These are phyloP conservation scores for Amaranthus tricolor DNA, from an alignment of 179 eudicot species.

Conservation along the genomic window DNA sequence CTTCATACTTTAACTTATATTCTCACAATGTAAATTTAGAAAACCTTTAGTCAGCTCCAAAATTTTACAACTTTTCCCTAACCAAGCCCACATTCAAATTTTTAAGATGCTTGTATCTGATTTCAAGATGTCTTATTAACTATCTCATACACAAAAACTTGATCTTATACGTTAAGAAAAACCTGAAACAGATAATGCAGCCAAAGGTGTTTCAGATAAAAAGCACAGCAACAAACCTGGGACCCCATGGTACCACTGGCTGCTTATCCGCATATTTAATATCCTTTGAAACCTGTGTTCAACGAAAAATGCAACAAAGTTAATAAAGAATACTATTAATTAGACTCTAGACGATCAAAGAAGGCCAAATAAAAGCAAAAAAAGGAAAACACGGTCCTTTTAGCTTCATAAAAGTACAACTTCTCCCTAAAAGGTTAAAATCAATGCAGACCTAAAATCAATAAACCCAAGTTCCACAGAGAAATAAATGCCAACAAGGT, in stretches of 20 bases:
- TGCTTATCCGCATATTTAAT: constrained; percentile 87
- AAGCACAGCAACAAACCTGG: constrained; percentile 54
- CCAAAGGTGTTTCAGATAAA: background rate
- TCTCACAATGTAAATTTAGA: background rate
- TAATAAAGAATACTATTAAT: background rate
- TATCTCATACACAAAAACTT: background rate
- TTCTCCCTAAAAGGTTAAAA: background rate
- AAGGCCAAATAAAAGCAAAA: background rate
- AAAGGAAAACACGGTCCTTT: background rate
- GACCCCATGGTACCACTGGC: constrained; percentile 89
- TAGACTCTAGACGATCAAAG: background rate
- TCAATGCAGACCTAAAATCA: background rate
- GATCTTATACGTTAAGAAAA: background rate
- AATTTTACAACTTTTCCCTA: background rate
- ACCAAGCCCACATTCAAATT: background rate
- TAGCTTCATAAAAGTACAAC: background rate
- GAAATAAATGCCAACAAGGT: background rate
- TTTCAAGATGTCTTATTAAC: no score
- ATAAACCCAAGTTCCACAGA: background rate
- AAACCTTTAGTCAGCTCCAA: background rate
- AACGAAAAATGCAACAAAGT: constrained; percentile 5
- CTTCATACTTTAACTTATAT: background rate
- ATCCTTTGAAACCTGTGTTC: constrained; percentile 77
- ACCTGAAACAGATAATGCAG: background rate
- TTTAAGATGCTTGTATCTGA: background rate